Evolutionary conservation across 2,329 filamentous ascomycete species (phyloP), one percentile per base, ranked within the genome.

Genomic region (Dothideomycetes sp.): DNA sequence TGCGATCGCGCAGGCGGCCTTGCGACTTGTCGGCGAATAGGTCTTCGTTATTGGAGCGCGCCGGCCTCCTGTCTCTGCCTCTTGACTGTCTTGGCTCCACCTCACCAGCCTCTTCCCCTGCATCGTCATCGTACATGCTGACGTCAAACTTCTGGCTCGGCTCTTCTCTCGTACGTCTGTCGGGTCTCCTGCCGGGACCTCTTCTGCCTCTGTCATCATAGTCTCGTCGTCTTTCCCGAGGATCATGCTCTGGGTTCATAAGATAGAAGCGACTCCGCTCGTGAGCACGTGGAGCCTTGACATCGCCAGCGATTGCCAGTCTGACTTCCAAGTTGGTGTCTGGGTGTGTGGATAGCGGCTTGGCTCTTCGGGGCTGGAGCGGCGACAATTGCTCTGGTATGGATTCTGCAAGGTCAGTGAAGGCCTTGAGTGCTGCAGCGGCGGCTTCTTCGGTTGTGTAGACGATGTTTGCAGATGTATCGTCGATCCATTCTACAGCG

Each of bases 401-500:
- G 35, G 37, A 59, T 10, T 41, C 40, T 52, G 19, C 48, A 47
- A 35, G 31, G 18, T 45, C 36, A 12, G 47, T 47, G 56, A 44
- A 77, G 61, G 47, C 74, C 22, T 57, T 52, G 17, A 81, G 62
- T 15, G 76, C 77, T 37, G 67, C 58, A 4, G 66, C 52, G 2
- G 77, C 77, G 10, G 70, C 61, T 33, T 71, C 65, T 10, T 66
- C 54, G 27, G 64, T 69, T 41, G 68, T 66, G 63, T 91, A 96
- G 38, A 94, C 62, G 38, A 95, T 68, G 56, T 96, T 96, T 46
- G 86, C 85, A 0, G 86, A 89, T 5, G 77, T 79, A 60, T 98
- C 91, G 58, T 96, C 85, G 49, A 98, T 86, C 91, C 91, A 98
- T 63, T 96, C 87, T 47, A 95, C 69, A n/a, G n/a, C 12, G 22